Base-by-base conservation (phyloP, 768 basidiomycete species). In the Trametes punicea region DNA sequence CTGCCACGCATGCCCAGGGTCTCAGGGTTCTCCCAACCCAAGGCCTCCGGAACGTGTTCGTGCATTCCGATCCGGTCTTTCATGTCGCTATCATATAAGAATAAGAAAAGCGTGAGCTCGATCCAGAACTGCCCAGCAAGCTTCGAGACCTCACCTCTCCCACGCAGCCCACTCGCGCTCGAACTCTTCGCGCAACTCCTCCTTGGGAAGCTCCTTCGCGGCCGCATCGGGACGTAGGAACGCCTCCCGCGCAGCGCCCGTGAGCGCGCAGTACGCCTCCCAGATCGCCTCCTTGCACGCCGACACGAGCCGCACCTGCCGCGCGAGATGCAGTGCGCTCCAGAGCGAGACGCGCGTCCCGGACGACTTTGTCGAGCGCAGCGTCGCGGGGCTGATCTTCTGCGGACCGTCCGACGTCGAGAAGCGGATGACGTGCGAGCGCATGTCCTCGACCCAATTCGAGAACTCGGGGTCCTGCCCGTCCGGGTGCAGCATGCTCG, bases 261-360 rank as follows among this genome's bases (percentile, higher is more conserved):
- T 71, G 0, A 87, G 67, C 50, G 71, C 73, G 41, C 79, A 70
- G 65, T 88, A 90, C 66, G 84, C 84, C 20, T 70, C 68, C 80
- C 81, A 87, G 36, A 91, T 81, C 18, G 84, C 80, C 36, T 87
- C 85, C 63, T 87, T 87, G 72, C 87, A 90, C 15, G 77, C 80
- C 23, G 68, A 64, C 23, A 89, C 76, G 18, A 78, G 80, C 27
- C 74, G 75, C 8, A 89, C 79, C 25, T 73, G 78, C 57, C 77
- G 79, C 11, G 81, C 81, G 9, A 90, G 74, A 65, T 89, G 87
- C 79, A 90, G 84, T 25, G 77, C 70, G n/a, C 76, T 75, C 71
- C 78, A 81, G 20, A 73, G 70, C 16, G 76, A 69, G 41, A 80
- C 65, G 57, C 48, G 70, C 61, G 60, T 68, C 57, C 38, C 49